These are phyloP conservation scores for Colletotrichum sidae DNA, from an alignment of 2,329 filamentous ascomycete species.

Conservation along the genomic window DNA sequence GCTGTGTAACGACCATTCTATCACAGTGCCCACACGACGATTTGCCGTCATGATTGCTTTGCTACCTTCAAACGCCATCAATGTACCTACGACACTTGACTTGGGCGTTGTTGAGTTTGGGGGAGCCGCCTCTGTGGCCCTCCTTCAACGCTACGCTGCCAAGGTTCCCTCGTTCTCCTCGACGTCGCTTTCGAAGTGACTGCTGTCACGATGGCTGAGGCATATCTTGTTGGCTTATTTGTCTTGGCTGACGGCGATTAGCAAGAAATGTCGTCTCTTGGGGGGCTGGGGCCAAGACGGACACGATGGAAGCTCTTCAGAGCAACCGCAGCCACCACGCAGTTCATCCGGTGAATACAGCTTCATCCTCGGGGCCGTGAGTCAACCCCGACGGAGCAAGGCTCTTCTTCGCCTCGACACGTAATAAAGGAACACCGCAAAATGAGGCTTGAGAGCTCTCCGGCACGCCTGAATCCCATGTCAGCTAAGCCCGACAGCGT, in stretches of 20 bases:
- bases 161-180: conserved; percentile 6
- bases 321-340: conserved; percentile 21
- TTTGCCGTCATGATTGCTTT: conserved; percentile 5
- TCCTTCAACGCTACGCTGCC: conserved; percentile 3
- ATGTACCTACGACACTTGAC: conserved; percentile 29
- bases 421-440: conserved; percentile 2
- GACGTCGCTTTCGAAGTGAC: neutral
- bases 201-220: neutral
- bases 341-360: neutral
- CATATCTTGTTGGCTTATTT: conserved; percentile 7
- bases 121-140: conserved; percentile 21
- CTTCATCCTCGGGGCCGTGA: conserved; percentile 13
- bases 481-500: conserved; percentile 23
- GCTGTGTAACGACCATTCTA: conserved; percentile 28
- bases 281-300: conserved; percentile 10
- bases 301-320: conserved; percentile 17
- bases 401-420: conserved; percentile 13
- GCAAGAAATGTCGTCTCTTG: neutral
- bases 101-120: conserved; percentile 16
- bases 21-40: conserved; percentile 6
- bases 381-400: conserved; percentile 10
- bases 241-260: conserved; percentile 22
- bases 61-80: conserved; percentile 2
- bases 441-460: conserved; percentile 9
- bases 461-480: conserved; percentile 5